phyloP scores from a whole-genome alignment of 2,329 filamentous ascomycete species.

The Diaporthe capsici region DNA sequence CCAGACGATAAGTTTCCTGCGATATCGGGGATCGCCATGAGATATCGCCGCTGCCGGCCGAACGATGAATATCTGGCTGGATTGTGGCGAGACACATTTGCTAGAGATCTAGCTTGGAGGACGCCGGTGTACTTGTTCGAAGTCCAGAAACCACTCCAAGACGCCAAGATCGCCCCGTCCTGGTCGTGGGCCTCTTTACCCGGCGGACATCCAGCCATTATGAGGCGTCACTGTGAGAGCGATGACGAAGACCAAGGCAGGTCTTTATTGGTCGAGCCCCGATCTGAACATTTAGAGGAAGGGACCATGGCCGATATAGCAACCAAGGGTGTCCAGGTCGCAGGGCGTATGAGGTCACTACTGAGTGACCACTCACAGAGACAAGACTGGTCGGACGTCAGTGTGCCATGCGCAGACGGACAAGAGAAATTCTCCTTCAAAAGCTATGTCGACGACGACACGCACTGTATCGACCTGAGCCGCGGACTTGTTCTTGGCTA shows the following conservation, averaged over 20 bases:
- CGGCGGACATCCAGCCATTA: not conserved
- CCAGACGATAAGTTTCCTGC: not conserved
- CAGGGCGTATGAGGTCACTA: not conserved
- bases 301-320: not conserved
- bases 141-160: not conserved
- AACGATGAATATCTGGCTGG: not conserved
- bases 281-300: not conserved
- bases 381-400: not conserved
- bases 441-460: not conserved
- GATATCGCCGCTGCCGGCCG: not conserved
- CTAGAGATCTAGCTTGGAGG: not conserved
- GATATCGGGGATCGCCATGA: not conserved
- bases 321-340: not conserved
- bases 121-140: not conserved
- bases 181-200: not conserved
- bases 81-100: not conserved
- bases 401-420: not conserved
- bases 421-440: not conserved
- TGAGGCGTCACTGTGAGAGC: not conserved
- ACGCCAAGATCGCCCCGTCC: not conserved
- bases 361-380: not conserved
- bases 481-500: not conserved
- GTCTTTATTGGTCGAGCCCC: not conserved
- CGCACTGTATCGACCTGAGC: not conserved
- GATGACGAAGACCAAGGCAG: not conserved